Evolutionary conservation across 1,284 basidiomycete genomes (phyloP), one percentile per base, ranked within the genome.

Genomic region (Ganoderma leucocontextum): DNA sequence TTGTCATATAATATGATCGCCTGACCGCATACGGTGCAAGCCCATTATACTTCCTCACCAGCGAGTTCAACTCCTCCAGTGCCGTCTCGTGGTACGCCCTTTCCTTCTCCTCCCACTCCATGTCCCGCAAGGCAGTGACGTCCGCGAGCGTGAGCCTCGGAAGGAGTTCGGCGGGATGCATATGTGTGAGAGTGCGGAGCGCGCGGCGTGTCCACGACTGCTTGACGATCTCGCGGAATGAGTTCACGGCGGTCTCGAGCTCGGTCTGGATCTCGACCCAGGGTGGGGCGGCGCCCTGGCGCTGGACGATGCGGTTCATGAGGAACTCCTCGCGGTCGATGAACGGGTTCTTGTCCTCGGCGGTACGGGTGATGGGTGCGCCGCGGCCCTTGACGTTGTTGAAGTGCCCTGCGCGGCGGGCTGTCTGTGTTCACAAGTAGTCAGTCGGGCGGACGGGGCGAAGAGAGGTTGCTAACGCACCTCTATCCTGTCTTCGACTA

Each of bases 251-350:
- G 1, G 79, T 77, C 64, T 92, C 89, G 41, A 93, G 79, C 67
- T 88, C 86, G 68, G 84, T 82, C 79, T 96, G 95, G 41, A 96
- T 76, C 79, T 97, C 95, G 4, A 97, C 91, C 95, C 95, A 97
- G 2, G 95, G 93, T n/a, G 95, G 96, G 0, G 91, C 88, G 2
- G 92, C 94, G 17, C 93, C 94, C 75, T 96, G 94, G 47, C 90
- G 83, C 75, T 95, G 92, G 22, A 97, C 87, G 67, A 97, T 95
- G 15, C 95, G 88, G 76, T 97, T 97, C 92, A 97, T 92, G 62
- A 96, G 82, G 72, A 92, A 94, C 77, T 95, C 91, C 75, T 90
- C 90, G n/a, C 90, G 83, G 33, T 84, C 86, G 66, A 95, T 89
- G 77, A 94, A 95, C 0, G 95, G 95, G 76, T 97, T 97, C 36